phyloP scores from a whole-genome alignment of 257 asterid species.

The Petunia secreta region DNA sequence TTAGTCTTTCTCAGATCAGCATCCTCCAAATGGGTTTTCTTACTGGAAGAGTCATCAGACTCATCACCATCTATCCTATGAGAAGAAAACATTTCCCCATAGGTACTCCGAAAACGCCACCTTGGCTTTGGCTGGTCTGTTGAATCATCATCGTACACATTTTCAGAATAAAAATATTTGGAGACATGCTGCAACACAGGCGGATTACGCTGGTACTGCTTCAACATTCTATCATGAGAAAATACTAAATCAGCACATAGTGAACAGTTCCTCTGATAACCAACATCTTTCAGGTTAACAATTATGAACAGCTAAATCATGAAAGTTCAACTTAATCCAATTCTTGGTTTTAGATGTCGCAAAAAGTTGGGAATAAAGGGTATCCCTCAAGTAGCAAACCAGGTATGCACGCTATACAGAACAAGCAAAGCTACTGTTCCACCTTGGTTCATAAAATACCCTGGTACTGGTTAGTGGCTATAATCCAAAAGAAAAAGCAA shows the following conservation, averaged over 20 bases:
- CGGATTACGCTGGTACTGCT: conserved; percentile 44
- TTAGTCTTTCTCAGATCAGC: conserved; percentile 36
- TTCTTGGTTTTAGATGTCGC: too few relatives aligned
- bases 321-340: too few relatives aligned
- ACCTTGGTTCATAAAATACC: too few relatives aligned
- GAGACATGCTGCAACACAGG: conserved; percentile 47
- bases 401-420: too few relatives aligned
- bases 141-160: conserved; percentile 68
- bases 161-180: conserved; percentile 66
- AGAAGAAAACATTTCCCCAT: conserved; percentile 39
- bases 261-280: too few relatives aligned
- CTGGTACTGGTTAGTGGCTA: too few relatives aligned
- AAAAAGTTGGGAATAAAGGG: too few relatives aligned
- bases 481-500: neutral
- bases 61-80: conserved; percentile 31
- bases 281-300: too few relatives aligned
- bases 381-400: too few relatives aligned
- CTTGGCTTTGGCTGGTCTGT: conserved; percentile 53
- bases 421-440: too few relatives aligned
- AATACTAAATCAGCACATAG: conserved; percentile 23
- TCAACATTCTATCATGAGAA: conserved; percentile 59
- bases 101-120: conserved; percentile 66
- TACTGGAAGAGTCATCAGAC: conserved; percentile 27
- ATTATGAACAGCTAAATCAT: too few relatives aligned
- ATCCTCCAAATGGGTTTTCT: conserved; percentile 35